Evolutionary conservation across 331 rosid species (phyloP).

Genomic region (Cydonia oblonga): DNA sequence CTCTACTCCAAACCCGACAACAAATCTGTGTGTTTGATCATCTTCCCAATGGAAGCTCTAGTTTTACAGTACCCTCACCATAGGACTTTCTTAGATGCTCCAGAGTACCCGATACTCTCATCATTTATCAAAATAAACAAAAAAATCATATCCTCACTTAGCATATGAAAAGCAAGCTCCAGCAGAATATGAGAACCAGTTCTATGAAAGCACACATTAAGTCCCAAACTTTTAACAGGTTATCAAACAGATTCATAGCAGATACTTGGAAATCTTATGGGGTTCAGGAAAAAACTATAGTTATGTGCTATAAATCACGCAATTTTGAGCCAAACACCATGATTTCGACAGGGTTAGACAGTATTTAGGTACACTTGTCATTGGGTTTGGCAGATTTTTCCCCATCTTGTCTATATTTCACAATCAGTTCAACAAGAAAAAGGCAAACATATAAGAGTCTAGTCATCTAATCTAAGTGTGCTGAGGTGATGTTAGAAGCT

Average conservation of each 20-base stretch:
- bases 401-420: background rate
- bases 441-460: background rate
- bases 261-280: background rate
- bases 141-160: background rate
- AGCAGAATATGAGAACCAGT: background rate
- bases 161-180: background rate
- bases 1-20: background rate
- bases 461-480: background rate
- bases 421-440: background rate
- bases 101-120: no score
- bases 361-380: background rate
- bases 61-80: background rate
- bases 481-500: background rate
- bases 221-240: background rate
- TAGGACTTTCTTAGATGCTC: no score
- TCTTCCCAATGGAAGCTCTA: conserved; percentile 2
- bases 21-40: background rate
- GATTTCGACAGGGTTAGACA: background rate
- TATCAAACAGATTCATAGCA: background rate
- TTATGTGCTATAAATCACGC: background rate
- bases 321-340: background rate
- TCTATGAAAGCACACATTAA: background rate
- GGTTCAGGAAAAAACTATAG: background rate
- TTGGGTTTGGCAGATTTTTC: background rate
- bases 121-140: background rate